A percentile compares a stretch with the other conserved stretches of the same genome.
These are phyloP conservation scores for Benincasa hispida DNA, from an alignment of 306 rosid genomes.

Conservation along the genomic window DNA sequence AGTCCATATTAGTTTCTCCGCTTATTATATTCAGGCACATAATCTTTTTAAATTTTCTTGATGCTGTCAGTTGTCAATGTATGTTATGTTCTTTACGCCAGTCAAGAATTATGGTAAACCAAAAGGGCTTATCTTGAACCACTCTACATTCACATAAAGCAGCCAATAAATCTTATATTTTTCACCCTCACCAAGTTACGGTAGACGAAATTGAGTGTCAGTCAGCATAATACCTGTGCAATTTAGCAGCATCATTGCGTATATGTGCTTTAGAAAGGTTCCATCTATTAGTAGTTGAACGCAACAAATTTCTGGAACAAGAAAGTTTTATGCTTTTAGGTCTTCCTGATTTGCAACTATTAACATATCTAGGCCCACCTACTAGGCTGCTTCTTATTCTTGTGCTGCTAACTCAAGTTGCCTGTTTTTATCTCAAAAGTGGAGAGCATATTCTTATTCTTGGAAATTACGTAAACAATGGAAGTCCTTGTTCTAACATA, in stretches of 20 bases:
- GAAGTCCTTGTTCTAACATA: slow-evolving; percentile 1
- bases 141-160: not conserved
- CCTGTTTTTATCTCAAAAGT: not conserved
- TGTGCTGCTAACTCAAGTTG: slow-evolving; percentile 8
- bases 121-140: not conserved
- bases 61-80: not conserved
- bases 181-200: not conserved
- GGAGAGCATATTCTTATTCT: slow-evolving; percentile 6
- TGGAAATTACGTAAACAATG: not conserved
- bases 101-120: not conserved
- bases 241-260: not conserved
- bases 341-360: not conserved
- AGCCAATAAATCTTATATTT: not conserved
- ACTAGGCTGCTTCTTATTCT: slow-evolving; percentile 1
- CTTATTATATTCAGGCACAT: not conserved
- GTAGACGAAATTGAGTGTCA: not conserved
- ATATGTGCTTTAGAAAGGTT: not conserved
- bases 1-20: not conserved
- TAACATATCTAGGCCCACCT: slow-evolving; percentile 1
- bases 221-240: not conserved
- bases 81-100: not conserved
- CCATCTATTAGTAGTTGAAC: slow-evolving; percentile 6
- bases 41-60: not conserved
- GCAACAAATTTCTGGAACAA: slow-evolving; percentile 3
- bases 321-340: not conserved